phyloP scores from a whole-genome alignment of 768 basidiomycete genomes.

The Asterophora parasitica region DNA sequence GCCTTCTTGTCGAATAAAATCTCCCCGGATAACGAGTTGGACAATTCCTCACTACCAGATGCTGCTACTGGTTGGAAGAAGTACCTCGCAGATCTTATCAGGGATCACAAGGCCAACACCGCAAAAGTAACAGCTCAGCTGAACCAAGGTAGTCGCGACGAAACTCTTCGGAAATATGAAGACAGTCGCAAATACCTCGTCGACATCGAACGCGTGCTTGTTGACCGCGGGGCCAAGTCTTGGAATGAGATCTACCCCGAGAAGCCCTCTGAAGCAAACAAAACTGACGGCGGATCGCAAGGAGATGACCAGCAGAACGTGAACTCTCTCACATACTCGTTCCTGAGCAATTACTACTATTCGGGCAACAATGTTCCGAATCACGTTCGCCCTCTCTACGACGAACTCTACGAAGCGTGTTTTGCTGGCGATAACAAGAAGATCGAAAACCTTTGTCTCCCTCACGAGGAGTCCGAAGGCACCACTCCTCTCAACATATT shows the following conservation, averaged over 20 bases:
- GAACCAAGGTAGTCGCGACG: background rate
- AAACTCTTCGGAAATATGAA: conserved; percentile 6
- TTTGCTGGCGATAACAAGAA: conserved; percentile 46
- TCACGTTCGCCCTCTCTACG: conserved; percentile 32
- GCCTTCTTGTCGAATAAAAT: conserved; percentile 19
- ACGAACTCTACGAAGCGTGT: conserved; percentile 55
- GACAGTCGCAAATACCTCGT: conserved; percentile 28
- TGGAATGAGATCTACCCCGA: conserved; percentile 37
- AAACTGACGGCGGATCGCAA: conserved; percentile 1
- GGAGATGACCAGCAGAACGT: conserved; percentile 7
- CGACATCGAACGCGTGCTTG: conserved; percentile 29
- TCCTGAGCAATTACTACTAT: conserved; percentile 11
- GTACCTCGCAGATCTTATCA: background rate
- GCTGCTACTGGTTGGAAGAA: conserved; percentile 3
- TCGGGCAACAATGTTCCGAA: conserved; percentile 28
- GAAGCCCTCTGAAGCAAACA: conserved; percentile 10
- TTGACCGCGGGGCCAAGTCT: conserved; percentile 33
- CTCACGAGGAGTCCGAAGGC: conserved; percentile 26
- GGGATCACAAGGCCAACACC: background rate
- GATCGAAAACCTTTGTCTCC: conserved; percentile 50
- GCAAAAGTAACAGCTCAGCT: background rate
- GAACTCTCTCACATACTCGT: background rate
- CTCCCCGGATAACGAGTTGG: conserved; percentile 13
- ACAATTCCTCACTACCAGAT: background rate
- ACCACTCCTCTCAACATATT: conserved; percentile 39